Conservation (phyloP, 2,329 filamentous ascomycete species). For the Beauveria sp. region DNA sequence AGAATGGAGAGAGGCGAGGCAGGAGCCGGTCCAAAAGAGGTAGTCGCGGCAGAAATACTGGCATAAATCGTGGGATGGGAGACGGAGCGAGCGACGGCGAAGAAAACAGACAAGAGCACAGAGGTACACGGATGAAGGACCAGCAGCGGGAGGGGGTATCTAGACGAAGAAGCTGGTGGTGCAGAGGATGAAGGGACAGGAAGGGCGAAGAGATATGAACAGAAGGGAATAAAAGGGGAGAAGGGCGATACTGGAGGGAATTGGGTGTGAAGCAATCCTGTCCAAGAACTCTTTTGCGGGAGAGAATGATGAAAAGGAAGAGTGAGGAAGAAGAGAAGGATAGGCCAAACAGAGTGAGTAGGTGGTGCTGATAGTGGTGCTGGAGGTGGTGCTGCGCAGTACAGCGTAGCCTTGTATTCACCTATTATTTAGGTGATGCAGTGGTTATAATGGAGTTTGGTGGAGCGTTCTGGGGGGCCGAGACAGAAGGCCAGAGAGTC, state of each 20-base stretch:
- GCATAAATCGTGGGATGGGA: not conserved
- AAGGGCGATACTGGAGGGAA: conserved; percentile 14
- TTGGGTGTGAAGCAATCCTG: conserved; percentile 21
- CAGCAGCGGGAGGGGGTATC: conserved; percentile 6
- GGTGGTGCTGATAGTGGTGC: not conserved
- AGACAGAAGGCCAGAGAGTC: not conserved
- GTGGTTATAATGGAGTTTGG: not conserved
- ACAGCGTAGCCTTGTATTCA: not conserved
- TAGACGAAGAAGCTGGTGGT: conserved; percentile 7
- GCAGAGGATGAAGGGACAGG: conserved; percentile 15
- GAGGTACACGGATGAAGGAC: not conserved
- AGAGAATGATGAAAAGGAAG: conserved; percentile 15
- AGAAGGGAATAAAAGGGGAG: conserved; percentile 14
- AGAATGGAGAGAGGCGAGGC: not conserved
- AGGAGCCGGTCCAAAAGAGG: not conserved
- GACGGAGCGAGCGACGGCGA: conserved; percentile 7
- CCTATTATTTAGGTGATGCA: not conserved
- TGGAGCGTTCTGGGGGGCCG: not conserved
- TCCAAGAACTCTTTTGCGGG: conserved; percentile 20
- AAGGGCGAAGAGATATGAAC: conserved; percentile 16
- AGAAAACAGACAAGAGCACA: not conserved
- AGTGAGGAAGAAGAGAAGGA: conserved; percentile 9
- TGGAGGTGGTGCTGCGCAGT: not conserved
- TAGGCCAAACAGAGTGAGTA: not conserved
- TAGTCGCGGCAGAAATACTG: not conserved